A percentile compares a stretch with the other conserved stretches of the same genome.
Evolutionary conservation across 2,329 filamentous ascomycete genomes (phyloP).

Genomic region (Magnaporthales sp.): DNA sequence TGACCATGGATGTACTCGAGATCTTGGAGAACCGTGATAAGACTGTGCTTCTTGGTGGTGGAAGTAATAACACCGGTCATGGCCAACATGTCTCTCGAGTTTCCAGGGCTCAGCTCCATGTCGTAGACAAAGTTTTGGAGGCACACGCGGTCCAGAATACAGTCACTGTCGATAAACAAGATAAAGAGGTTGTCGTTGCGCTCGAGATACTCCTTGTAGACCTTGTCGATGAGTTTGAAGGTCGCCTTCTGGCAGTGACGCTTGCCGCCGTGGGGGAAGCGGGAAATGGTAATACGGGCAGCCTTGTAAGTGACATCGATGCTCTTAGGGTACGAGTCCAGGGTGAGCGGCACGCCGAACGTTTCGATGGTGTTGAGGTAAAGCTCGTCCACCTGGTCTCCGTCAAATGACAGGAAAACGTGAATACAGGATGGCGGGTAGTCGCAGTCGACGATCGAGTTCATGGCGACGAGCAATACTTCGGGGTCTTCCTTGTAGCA

Average conservation of each 20-base stretch:
- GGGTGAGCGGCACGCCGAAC: conserved; percentile 69
- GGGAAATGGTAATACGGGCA: conserved; percentile 79
- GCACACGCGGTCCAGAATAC: conserved; percentile 83
- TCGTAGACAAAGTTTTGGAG: conserved; percentile 98
- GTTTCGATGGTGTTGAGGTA: conserved; percentile 81
- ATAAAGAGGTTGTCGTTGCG: conserved; percentile 89
- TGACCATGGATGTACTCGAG: conserved; percentile 99
- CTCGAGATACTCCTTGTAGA: conserved; percentile 80
- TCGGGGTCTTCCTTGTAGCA: conserved; percentile 89
- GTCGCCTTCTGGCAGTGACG: conserved; percentile 89
- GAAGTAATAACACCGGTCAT: conserved; percentile 98
- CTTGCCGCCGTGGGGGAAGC: conserved; percentile 91
- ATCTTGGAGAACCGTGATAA: conserved; percentile 89
- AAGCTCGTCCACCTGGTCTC: conserved; percentile 78
- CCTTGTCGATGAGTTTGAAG: conserved; percentile 85
- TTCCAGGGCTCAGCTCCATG: conserved; percentile 94
- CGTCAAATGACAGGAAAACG: conserved; percentile 92
- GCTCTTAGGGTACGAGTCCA: conserved; percentile 75
- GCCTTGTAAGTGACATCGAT: conserved; percentile 82
- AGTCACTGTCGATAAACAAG: conserved; percentile 95
- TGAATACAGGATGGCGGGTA: conserved; percentile 90
- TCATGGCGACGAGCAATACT: conserved; percentile 73
- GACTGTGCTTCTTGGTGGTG: conserved; percentile 76
- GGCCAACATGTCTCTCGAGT: conserved; percentile 84
- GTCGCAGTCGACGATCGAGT: conserved; percentile 89